A percentile compares a stretch with the other conserved stretches of the same genome.
These are phyloP conservation scores for Debaryomycetaceae sp. DNA, from an alignment of 1,139 yeast species.

Conservation along the genomic window DNA sequence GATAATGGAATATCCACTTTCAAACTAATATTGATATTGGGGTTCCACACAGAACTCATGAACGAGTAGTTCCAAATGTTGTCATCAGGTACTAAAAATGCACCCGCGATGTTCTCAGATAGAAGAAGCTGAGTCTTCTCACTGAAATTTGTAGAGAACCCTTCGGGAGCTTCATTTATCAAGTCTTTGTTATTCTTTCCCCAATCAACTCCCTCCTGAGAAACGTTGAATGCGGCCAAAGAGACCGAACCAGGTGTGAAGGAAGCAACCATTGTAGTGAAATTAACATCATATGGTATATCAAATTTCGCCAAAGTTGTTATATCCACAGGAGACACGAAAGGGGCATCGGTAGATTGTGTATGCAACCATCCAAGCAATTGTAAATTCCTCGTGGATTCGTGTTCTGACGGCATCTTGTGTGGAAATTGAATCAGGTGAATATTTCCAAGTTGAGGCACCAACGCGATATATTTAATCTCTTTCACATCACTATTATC, in stretches of 20 bases:
- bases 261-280: constrained; percentile 62
- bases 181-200: constrained; percentile 63
- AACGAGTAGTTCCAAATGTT: constrained; percentile 90
- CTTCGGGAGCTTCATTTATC: constrained; percentile 53
- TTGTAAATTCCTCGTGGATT: constrained; percentile 43
- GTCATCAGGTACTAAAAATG: constrained; percentile 81
- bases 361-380: constrained; percentile 84
- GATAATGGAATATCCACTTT: constrained; percentile 77
- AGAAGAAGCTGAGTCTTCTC: constrained; percentile 65
- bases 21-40: constrained; percentile 55
- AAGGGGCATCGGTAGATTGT: constrained; percentile 57
- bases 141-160: constrained; percentile 60
- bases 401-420: constrained; percentile 33
- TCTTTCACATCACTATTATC: constrained; percentile 77
- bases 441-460: constrained; percentile 83
- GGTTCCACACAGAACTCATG: constrained; percentile 79
- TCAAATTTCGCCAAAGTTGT: constrained; percentile 54
- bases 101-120: constrained; percentile 76
- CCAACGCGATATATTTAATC: constrained; percentile 67
- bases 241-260: constrained; percentile 86
- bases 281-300: constrained; percentile 25
- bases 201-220: constrained; percentile 73
- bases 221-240: constrained; percentile 60
- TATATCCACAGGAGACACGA: constrained; percentile 69
- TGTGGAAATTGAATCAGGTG: constrained; percentile 63